Evolutionary conservation across 2,329 filamentous ascomycete genomes (phyloP).

Genomic region (Colletotrichum acutatum): DNA sequence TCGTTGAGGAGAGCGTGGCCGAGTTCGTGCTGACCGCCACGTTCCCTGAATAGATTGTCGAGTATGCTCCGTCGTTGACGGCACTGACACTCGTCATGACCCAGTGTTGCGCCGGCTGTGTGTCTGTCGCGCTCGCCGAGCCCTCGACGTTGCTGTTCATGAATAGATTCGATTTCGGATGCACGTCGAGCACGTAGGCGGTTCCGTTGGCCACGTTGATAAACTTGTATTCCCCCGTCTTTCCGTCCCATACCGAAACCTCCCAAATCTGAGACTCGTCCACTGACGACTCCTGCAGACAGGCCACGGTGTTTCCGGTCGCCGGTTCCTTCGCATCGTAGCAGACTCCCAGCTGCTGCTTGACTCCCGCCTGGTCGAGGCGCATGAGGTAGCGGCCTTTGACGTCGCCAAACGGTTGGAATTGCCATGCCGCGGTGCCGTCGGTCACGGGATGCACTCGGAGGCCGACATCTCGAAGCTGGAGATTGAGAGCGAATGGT

Average conservation of each 20-base stretch:
- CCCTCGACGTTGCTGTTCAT: constrained; percentile 39
- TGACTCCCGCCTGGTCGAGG: constrained; percentile 41
- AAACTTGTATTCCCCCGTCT: constrained; percentile 41
- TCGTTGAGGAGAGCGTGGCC: constrained; percentile 6
- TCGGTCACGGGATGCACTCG: constrained; percentile 37
- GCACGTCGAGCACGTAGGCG: constrained; percentile 46
- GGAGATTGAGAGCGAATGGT: constrained; percentile 39
- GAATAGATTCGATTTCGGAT: constrained; percentile 45
- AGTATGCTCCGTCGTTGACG: constrained; percentile 47
- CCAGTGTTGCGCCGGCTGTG: constrained; percentile 47
- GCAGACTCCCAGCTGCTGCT: constrained; percentile 46
- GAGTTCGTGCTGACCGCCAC: constrained; percentile 8
- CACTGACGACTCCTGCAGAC: constrained; percentile 41
- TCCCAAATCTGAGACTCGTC: constrained; percentile 48
- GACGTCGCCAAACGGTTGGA: constrained; percentile 42
- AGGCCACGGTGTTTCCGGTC: constrained; percentile 43
- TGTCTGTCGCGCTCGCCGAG: constrained; percentile 22
- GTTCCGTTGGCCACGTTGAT: constrained; percentile 47
- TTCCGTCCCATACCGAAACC: constrained; percentile 41
- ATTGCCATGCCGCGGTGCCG: constrained; percentile 40
- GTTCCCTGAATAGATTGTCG: constrained; percentile 43
- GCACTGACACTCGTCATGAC: constrained; percentile 44
- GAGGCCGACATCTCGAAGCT: constrained; percentile 37
- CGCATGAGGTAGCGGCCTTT: constrained; percentile 47
- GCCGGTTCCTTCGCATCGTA: constrained; percentile 40